These are phyloP conservation scores for Ganoderma meredithae DNA, from an alignment of 1,284 basidiomycete species.

Conservation along the genomic window DNA sequence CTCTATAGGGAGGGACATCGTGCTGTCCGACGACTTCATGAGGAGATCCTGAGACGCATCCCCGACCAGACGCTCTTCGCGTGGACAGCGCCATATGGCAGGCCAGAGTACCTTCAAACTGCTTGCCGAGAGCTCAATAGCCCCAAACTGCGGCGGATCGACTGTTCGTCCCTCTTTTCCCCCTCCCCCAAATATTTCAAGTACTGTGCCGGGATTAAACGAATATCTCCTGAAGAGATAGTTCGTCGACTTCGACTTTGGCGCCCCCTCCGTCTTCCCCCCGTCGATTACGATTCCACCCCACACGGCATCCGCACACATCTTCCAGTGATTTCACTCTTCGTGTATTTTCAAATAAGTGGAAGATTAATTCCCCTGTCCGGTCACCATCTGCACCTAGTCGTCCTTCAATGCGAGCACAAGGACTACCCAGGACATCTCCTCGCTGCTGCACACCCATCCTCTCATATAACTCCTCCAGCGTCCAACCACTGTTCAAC, in stretches of 20 bases:
- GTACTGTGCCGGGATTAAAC: neutral
- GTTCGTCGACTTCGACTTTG: neutral
- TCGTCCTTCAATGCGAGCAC: neutral
- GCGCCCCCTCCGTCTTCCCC: too few species aligned
- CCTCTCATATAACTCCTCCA: too few species aligned
- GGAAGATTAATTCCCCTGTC: too few species aligned
- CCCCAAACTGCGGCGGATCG: too few species aligned
- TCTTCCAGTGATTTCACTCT: neutral
- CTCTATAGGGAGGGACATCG: slow-evolving; percentile 16
- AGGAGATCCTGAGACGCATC: slow-evolving; percentile 13
- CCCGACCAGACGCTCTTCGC: slow-evolving; percentile 19
- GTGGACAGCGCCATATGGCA: neutral
- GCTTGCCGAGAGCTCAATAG: too few species aligned
- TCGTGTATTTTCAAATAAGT: neutral
- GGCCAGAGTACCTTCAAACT: too few species aligned
- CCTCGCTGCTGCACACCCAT: too few species aligned
- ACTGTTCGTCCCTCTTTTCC: too few species aligned
- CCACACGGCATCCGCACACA: neutral
- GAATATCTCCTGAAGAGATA: neutral
- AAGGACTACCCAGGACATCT: neutral
- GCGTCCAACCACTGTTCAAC: neutral
- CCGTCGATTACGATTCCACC: neutral
- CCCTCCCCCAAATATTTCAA: too few species aligned
- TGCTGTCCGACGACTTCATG: slow-evolving; percentile 14
- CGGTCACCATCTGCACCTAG: neutral